Conservation (phyloP, 2,329 filamentous ascomycete species). For the Endoconidiophora polonica region DNA sequence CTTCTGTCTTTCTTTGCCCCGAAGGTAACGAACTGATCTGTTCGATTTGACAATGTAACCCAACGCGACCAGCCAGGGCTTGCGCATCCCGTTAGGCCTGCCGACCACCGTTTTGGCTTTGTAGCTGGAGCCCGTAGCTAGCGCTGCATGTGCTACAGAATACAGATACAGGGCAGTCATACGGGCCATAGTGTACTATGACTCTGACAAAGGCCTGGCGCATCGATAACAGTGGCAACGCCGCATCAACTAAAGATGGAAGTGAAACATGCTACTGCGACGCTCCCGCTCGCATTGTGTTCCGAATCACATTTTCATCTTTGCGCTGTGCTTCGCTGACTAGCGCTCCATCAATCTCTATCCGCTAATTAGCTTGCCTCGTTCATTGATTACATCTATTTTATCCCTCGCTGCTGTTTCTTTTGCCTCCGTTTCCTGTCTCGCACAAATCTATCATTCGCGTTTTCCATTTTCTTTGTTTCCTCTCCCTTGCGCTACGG, state of each 20-base stretch:
- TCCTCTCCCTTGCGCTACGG: not conserved
- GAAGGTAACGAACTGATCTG: not conserved
- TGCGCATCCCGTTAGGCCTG: no score
- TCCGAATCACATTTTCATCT: no score
- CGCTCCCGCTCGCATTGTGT: no score
- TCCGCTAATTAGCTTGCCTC: not conserved
- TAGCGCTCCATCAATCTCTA: no score
- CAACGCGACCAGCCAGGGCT: no score
- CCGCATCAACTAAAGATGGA: no score
- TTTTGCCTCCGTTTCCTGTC: not conserved
- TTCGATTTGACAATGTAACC: not conserved
- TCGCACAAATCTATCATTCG: not conserved
- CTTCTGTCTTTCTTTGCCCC: no score
- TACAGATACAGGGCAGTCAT: no score
- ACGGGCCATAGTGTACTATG: not conserved
- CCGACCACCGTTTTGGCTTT: no score
- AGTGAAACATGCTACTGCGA: slow-evolving; percentile 6
- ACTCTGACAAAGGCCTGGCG: not conserved
- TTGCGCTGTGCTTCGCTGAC: no score
- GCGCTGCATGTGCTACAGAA: no score
- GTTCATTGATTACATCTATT: not conserved
- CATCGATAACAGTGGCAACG: no score
- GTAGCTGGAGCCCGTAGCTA: not conserved
- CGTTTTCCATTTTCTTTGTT: not conserved
- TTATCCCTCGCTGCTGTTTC: slow-evolving; percentile 1